Base-by-base conservation (phyloP, 1,139 yeast species). In the Yamadazyma triangularis region DNA sequence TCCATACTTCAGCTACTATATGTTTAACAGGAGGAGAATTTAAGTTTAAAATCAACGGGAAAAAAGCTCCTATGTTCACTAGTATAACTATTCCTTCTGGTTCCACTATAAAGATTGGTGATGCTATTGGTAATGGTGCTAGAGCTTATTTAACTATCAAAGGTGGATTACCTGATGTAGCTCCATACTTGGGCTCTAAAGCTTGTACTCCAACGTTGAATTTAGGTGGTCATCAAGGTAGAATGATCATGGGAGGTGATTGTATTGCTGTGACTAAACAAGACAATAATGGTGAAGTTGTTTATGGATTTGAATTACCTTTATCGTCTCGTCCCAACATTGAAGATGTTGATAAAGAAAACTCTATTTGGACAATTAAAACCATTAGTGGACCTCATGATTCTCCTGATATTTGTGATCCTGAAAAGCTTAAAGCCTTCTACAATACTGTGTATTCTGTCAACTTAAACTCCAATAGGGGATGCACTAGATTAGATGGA, bases 141-240 rank as follows among this genome's bases (percentile, higher is more conserved):
- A 55, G 56, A 35, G 48, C 54, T 24, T 59, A 59, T 32, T 39
- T 59, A 27, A 59, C 64, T 2, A 34, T 59, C 16, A 48, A 53
- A 39, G 65, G 65, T 8, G 65, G 65, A 0, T 42, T 59, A 3
- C 64, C 63, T 2, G 58, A 52, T 21, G 64, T 59, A 25, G 60
- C 64, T 3, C 30, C 36, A 7, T 59, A 58, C 30, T 38, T 59
- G 13, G 64, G 62, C 2, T 58, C 64, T 10, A 60, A 58, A 32
- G 39, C 58, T 24, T 57, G 64, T 38, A 45, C 58, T 10, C 65
- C 65, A 12, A 51, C 63, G 3, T 41, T 59, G 29, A 45, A 43
- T 13, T 36, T 59, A 4, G 65, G 65, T 28, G 65, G 65, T 3
- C 64, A 58, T 34, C 65, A 59, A 39, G 65, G 62, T n/a, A 40